Base-by-base conservation (phyloP, 768 basidiomycete genomes). In the Suillus sp. region DNA sequence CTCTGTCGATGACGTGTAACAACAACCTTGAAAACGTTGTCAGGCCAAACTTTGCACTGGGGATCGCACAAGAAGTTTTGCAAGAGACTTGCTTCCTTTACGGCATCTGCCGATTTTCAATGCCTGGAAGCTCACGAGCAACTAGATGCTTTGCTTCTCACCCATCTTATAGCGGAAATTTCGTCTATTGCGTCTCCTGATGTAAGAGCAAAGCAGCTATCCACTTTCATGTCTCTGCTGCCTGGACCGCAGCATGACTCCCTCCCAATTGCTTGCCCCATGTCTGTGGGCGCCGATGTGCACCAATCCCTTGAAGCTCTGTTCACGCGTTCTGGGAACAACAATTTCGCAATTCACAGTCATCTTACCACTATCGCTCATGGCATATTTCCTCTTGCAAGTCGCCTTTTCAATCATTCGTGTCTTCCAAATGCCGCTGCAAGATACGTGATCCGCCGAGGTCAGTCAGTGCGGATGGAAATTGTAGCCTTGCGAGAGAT, bases 351-450 rank as follows among this genome's bases (percentile, higher is more conserved):
- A 11, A 77, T 93, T 27, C 89, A 92, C 68, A 89, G 87, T 2
- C 89, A 92, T 77, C 77, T 93, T 45, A 84, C 77, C 18, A 82
- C 88, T 1, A 78, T 88, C 68, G 92, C 85, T 0, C 88, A 92
- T 75, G 92, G 90, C 0, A 79, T 92, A 42, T 93, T 91, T 65
- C 91, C 92, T 9, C 72, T 85, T 11, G 88, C 92, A 1, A 93
- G 92, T 69, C 81, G 91, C n/a, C 71, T 85, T 14, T 92, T 93
- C 78, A 94, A 94, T 70, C 92, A 94, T 69, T 91, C 90, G 4
- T 94, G 92, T 72, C 67, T 82, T 20, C 91, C 92, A 1, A 92
- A 91, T 66, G 89, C 89, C 18, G 84, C 83, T 30, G 78, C 84
- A 37, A 88, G 84, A 71, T 91, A 89, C 68, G 70, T 74, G 51